phyloP scores from a whole-genome alignment of 768 basidiomycete genomes.

The Lentinus tigrinus region DNA sequence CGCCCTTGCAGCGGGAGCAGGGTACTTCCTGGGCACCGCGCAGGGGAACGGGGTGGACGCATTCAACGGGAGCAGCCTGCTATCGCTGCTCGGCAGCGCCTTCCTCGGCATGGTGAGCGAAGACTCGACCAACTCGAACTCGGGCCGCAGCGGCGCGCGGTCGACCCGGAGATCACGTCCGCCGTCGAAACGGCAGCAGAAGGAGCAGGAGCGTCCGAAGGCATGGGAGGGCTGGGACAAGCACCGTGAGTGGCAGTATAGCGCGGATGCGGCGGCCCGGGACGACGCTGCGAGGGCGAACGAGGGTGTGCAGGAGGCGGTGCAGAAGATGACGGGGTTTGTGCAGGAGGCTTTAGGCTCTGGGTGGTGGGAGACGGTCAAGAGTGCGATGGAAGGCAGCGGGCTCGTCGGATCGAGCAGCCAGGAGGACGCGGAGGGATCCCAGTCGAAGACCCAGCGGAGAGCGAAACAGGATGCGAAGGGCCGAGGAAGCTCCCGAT shows the following conservation, averaged over 20 bases:
- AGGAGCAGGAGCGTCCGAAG: slow-evolving; percentile 36
- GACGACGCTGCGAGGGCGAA: slow-evolving; percentile 21
- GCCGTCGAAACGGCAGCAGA: slow-evolving; percentile 10
- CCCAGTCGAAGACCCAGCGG: not conserved
- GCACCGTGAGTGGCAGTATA: slow-evolving; percentile 60
- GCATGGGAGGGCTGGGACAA: slow-evolving; percentile 68
- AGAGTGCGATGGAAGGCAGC: slow-evolving; percentile 25
- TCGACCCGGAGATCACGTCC: slow-evolving; percentile 15
- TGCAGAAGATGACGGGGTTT: slow-evolving; percentile 46
- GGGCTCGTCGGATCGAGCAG: slow-evolving; percentile 4
- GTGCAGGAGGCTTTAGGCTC: slow-evolving; percentile 36
- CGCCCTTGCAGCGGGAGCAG: slow-evolving; percentile 49
- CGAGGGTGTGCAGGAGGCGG: slow-evolving; percentile 32
- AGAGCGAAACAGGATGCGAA: slow-evolving; percentile 2
- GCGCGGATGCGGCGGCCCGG: slow-evolving; percentile 22
- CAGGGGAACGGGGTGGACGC: slow-evolving; percentile 30
- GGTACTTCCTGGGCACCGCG: slow-evolving; percentile 50
- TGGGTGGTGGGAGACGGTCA: slow-evolving; percentile 40
- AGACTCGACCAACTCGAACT: slow-evolving; percentile 29
- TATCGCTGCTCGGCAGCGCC: slow-evolving; percentile 39
- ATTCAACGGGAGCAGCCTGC: slow-evolving; percentile 29
- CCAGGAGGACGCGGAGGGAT: not conserved
- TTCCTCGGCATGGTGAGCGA: slow-evolving; percentile 45
- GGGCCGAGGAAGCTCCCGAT: slow-evolving; percentile 1
- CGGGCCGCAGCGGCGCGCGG: slow-evolving; percentile 23